Evolutionary conservation across 108 stramenopile species (phyloP), one percentile per base, ranked within the genome.

Genomic region (Fistulifera solaris): DNA sequence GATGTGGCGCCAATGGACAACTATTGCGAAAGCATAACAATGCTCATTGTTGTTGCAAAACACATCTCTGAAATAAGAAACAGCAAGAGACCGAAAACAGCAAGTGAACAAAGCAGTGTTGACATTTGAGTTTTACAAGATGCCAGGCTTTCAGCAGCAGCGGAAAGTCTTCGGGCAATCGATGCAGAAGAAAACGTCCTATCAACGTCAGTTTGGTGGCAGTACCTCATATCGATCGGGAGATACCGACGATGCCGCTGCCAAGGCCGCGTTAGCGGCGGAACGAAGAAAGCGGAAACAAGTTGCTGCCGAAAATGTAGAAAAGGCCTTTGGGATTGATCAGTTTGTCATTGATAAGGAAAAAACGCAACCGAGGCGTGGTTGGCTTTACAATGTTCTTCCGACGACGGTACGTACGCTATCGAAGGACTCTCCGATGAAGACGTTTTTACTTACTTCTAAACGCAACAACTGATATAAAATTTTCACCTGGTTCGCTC

Each of bases 311-410:
- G 63, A 58, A 4, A 61, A 83, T 18, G 85, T 82, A 42, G 25
- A 28, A n/a, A 59, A 66, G 52, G 21, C 19, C 7, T 87, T 87
- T 68, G 85, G 81, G 10, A 76, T 73, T 45, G 65, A 65, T 8
- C 65, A 75, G 21, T 68, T 74, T 28, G 74, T 77, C 43, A 44
- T 59, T 28, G 58, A 70, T 35, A 45, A 50, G 16, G 65, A 52
- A 14, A 28, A 46, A 47, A 58, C 42, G 48, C 62, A 58, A 48
- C 42, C 54, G 13, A 50, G 63, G 25, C 60, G 31, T 1, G 96
- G 94, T 27, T 98, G 94, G 94, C 67, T 96, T 8, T 90, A 91
- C 58, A 85, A 98, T 54, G 83, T 96, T 67, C 41, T 89, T 24
- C 72, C 95, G n/a, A 87, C 90, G 11, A 92, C 88, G 42, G 81